Conservation (phyloP, 2,329 filamentous ascomycete species). For the Neospermospora avenae region DNA sequence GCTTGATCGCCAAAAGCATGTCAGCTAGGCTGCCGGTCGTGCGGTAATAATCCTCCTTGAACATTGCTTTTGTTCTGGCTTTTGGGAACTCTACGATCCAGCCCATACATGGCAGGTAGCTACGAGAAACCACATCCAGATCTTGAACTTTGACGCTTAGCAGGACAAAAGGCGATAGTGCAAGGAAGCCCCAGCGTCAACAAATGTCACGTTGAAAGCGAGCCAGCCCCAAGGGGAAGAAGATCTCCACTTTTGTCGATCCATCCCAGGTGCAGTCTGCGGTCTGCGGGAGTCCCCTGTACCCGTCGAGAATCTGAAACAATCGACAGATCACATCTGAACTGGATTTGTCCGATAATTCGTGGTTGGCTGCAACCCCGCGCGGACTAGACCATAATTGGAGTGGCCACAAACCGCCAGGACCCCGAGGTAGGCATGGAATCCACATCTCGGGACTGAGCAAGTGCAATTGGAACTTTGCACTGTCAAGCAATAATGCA, state of each 20-base stretch:
- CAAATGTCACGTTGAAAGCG: background rate
- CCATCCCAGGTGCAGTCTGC: slow-evolving; percentile 14
- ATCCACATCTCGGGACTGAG: background rate
- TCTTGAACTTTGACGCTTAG: slow-evolving; percentile 12
- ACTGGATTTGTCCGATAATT: background rate
- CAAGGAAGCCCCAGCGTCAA: background rate
- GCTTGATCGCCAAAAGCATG: background rate
- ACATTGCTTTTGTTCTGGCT: background rate
- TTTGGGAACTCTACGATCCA: background rate
- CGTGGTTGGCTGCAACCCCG: background rate
- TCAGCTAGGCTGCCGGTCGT: background rate
- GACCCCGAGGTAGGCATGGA: background rate
- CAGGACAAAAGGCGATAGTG: background rate
- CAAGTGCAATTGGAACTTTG: background rate
- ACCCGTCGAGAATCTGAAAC: slow-evolving; percentile 4
- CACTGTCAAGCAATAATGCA: background rate
- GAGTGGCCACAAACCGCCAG: background rate
- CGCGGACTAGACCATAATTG: background rate
- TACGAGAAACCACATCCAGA: slow-evolving; percentile 1
- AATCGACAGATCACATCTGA: slow-evolving; percentile 7
- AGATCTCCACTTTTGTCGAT: slow-evolving; percentile 19
- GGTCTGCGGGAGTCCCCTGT: slow-evolving; percentile 5
- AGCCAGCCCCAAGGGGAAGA: background rate
- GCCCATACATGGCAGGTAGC: background rate
- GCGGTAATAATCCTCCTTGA: background rate